Conservation (phyloP, 23 red algal species). For the Gracilaria domingensis region DNA sequence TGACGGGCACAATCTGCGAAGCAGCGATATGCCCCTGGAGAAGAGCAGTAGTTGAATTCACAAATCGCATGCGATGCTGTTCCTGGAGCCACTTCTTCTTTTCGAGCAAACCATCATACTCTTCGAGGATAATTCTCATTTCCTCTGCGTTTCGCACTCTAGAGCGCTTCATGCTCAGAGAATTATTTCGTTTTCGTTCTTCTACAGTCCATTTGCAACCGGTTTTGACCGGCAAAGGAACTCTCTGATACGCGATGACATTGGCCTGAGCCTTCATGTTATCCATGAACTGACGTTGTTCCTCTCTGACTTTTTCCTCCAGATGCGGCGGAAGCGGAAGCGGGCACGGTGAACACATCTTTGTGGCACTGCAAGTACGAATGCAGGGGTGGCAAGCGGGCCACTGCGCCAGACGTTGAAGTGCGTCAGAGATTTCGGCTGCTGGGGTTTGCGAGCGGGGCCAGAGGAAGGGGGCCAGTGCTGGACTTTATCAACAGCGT, state of each 20-base stretch:
- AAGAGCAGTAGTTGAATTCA: background rate
- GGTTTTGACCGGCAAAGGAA: background rate
- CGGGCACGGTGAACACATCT: background rate
- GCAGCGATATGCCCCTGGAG: background rate
- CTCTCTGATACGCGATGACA: background rate
- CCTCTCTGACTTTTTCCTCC: background rate
- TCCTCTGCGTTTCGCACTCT: background rate
- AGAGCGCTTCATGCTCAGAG: background rate
- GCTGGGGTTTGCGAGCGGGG: too few species aligned
- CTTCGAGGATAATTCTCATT: background rate
- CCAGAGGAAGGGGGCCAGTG: too few species aligned
- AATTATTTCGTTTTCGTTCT: background rate
- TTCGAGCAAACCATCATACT: background rate
- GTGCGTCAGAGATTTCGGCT: too few species aligned
- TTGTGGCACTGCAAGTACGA: background rate
- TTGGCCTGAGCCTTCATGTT: background rate
- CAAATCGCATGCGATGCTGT: background rate
- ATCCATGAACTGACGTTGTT: background rate
- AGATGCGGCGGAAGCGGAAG: conserved; percentile 9
- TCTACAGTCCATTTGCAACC: background rate
- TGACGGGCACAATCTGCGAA: background rate
- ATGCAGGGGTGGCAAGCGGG: too few species aligned
- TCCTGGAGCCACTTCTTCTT: background rate
- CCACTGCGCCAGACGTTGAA: too few species aligned
- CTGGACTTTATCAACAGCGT: too few species aligned